phyloP scores from a whole-genome alignment of 2,329 filamentous ascomycete species.

The Diaporthe ampelina region DNA sequence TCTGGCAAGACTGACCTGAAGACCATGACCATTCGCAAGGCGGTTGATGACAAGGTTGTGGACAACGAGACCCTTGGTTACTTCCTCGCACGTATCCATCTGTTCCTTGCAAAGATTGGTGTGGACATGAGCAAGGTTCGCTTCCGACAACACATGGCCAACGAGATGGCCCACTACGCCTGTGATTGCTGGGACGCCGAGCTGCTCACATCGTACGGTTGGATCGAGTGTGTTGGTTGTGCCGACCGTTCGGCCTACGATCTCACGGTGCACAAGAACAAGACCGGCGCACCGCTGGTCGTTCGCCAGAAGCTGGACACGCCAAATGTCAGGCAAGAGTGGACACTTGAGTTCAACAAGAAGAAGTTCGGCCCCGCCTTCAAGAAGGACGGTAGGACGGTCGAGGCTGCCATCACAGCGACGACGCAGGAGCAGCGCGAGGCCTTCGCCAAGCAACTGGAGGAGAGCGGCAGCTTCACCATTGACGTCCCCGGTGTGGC shows the following conservation, averaged over 20 bases:
- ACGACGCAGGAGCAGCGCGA: slow-evolving; percentile 85
- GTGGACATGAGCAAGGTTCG: slow-evolving; percentile 89
- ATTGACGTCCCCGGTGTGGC: slow-evolving; percentile 78
- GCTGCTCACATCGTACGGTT: slow-evolving; percentile 90
- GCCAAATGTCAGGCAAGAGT: slow-evolving; percentile 87
- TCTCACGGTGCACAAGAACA: slow-evolving; percentile 90
- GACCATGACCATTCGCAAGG: slow-evolving; percentile 85
- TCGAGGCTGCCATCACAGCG: slow-evolving; percentile 81
- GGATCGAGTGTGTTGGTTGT: slow-evolving; percentile 98
- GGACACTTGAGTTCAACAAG: slow-evolving; percentile 88
- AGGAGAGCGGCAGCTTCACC: slow-evolving; percentile 80
- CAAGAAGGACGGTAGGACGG: slow-evolving; percentile 91
- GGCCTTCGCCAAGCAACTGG: slow-evolving; percentile 81
- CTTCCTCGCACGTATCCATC: slow-evolving; percentile 93
- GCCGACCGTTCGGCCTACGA: slow-evolving; percentile 97
- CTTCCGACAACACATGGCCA: slow-evolving; percentile 95
- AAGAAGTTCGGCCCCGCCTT: slow-evolving; percentile 96
- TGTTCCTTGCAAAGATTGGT: slow-evolving; percentile 91
- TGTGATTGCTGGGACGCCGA: slow-evolving; percentile 99
- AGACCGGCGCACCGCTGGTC: slow-evolving; percentile 87
- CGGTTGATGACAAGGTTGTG: slow-evolving; percentile 84
- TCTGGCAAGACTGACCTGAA: slow-evolving; percentile 84
- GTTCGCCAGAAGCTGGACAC: slow-evolving; percentile 86
- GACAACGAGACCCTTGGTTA: slow-evolving; percentile 99
- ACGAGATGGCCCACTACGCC: slow-evolving; percentile 88